Evolutionary conservation across 768 basidiomycete species (phyloP).

Genomic region (Kwoniella botswanensis): DNA sequence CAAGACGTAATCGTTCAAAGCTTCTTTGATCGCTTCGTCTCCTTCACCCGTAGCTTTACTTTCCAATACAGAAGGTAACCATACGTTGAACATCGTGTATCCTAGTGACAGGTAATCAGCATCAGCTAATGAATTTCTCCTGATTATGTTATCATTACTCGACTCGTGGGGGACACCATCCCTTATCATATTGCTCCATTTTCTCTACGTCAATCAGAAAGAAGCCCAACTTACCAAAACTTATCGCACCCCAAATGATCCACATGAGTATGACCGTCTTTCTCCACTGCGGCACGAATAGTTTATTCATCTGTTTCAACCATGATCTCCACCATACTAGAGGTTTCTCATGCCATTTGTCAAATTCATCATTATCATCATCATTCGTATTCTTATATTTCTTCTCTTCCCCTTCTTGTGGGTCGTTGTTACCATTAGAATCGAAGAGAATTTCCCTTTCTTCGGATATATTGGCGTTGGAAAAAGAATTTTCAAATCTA

Average conservation of each 20-base stretch:
- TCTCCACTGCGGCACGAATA: slow-evolving; percentile 55
- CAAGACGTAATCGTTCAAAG: slow-evolving; percentile 52
- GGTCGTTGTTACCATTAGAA: slow-evolving; percentile 1
- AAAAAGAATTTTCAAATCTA: slow-evolving; percentile 43
- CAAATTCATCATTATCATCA: background rate
- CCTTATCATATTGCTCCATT: no score
- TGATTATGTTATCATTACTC: no score
- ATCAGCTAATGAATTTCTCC: background rate
- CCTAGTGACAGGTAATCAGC: slow-evolving; percentile 17
- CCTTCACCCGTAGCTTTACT: slow-evolving; percentile 46
- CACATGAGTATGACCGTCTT: slow-evolving; percentile 56
- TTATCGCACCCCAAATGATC: slow-evolving; percentile 57
- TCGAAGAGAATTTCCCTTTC: slow-evolving; percentile 11
- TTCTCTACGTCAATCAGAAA: no score
- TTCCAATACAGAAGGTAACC: slow-evolving; percentile 56
- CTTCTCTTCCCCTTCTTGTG: slow-evolving; percentile 11
- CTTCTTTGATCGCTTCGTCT: slow-evolving; percentile 47
- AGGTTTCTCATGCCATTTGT: slow-evolving; percentile 15
- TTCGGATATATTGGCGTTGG: slow-evolving; percentile 1
- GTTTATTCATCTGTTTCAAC: slow-evolving; percentile 41
- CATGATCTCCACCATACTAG: slow-evolving; percentile 37
- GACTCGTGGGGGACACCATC: no score
- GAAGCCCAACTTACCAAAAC: slow-evolving; percentile 38
- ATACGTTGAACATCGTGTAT: slow-evolving; percentile 57
- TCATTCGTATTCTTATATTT: background rate